These are phyloP conservation scores for Cytospora piceicola DNA, from an alignment of 2,329 filamentous ascomycete species.

Conservation along the genomic window DNA sequence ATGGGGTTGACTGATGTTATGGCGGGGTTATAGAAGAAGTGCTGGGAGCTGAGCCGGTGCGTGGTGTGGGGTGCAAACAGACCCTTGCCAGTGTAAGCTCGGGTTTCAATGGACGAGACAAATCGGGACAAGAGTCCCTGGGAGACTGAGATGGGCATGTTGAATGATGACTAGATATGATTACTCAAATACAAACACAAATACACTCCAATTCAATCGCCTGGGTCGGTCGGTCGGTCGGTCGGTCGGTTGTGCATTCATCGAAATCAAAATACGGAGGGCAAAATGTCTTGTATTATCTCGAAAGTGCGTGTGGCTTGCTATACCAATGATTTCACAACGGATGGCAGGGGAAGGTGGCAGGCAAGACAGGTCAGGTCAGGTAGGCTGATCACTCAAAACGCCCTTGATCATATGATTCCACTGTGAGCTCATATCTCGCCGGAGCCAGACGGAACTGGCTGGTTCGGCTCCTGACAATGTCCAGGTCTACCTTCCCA, in stretches of 20 bases:
- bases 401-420: conserved; percentile 27
- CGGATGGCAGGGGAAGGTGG: background rate
- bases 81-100: conserved; percentile 22
- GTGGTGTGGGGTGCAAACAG: conserved; percentile 29
- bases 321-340: background rate
- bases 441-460: conserved; percentile 23
- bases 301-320: background rate
- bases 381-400: conserved; percentile 24
- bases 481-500: conserved; percentile 17
- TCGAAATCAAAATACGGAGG: background rate
- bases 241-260: background rate
- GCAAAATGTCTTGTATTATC: background rate
- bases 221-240: background rate
- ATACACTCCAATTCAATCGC: too few species aligned
- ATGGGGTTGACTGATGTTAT: conserved; percentile 30
- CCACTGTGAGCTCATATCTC: conserved; percentile 30
- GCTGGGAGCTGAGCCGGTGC: conserved; percentile 24
- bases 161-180: conserved; percentile 12
- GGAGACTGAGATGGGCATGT: conserved; percentile 21
- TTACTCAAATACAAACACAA: background rate
- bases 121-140: conserved; percentile 26
- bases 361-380: background rate
- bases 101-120: conserved; percentile 20
- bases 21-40: conserved; percentile 36
- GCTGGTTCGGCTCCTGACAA: conserved; percentile 15